Conservation (phyloP, 1,284 basidiomycete species). For the Ceratobasidium sp. region DNA sequence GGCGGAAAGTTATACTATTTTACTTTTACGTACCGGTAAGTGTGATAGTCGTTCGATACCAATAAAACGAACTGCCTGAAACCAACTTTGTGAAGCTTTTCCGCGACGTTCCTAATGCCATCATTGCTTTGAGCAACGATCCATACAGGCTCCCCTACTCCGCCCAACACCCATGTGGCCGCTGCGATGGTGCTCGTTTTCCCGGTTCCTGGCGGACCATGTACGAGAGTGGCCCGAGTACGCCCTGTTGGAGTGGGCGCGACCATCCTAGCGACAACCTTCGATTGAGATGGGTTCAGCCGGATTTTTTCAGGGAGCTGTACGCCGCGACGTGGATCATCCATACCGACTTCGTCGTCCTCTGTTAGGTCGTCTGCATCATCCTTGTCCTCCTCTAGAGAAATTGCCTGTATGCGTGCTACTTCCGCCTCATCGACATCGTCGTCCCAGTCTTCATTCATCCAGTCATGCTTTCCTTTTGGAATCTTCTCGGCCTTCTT, state of each 20-base stretch:
- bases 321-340: slow-evolving; percentile 13
- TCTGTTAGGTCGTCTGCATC: slow-evolving; percentile 37
- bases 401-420: slow-evolving; percentile 9
- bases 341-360: slow-evolving; percentile 8
- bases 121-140: slow-evolving; percentile 75
- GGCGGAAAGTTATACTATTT: slow-evolving; percentile 23
- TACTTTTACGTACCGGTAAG: slow-evolving; percentile 65
- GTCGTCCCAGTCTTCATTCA: slow-evolving; percentile 26
- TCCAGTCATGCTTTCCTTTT: slow-evolving; percentile 6
- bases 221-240: slow-evolving; percentile 58
- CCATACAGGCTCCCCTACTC: slow-evolving; percentile 67
- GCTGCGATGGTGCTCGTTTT: slow-evolving; percentile 74
- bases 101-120: slow-evolving; percentile 74
- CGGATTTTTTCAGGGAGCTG: slow-evolving; percentile 9
- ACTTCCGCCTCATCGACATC: slow-evolving; percentile 30
- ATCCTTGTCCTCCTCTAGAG: background rate
- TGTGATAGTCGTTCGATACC: slow-evolving; percentile 67
- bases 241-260: slow-evolving; percentile 9
- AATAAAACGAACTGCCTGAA: slow-evolving; percentile 65
- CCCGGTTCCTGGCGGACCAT: slow-evolving; percentile 69
- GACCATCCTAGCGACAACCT: slow-evolving; percentile 37
- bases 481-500: background rate
- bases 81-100: slow-evolving; percentile 62
- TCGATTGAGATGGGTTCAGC: slow-evolving; percentile 12
- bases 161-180: slow-evolving; percentile 60